Base-by-base conservation (phyloP, 805 yeast genomes). In the Cyberlindnera amylophila region DNA sequence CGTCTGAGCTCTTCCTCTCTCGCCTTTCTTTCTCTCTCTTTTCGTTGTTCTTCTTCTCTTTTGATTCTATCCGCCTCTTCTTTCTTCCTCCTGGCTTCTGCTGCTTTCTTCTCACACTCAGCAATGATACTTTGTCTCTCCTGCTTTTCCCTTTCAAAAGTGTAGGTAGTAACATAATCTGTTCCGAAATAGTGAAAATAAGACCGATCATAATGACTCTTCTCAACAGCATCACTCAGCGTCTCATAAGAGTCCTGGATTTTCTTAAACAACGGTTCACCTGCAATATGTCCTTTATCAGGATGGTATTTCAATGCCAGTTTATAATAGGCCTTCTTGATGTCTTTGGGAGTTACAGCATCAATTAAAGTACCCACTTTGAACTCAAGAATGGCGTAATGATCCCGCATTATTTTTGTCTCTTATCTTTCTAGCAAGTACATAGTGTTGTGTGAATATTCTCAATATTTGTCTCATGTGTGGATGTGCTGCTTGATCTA, bases 271-370 rank as follows among this genome's bases (percentile, higher is more conserved):
- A 54, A 33, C 2, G 44, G 40, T 12, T 46, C 51, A 8, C 42
- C 54, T 0, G 41, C 45, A 2, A 18, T 42, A 19, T 53, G 74
- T 40, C 85, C 82, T 64, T 86, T 85, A 58, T 86, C 95, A 0
- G 95, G 95, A 57, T 86, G 95, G 56, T 73, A 79, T 45, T 67
- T 67, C 46, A 86, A 69, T 3, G 91, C 91, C 51, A 75, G 73
- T 55, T 75, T 78, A 47, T 88, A 69, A 64, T 81, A 86, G 0
- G 91, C 87, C 62, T 81, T 84, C 62, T 82, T 86, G 57, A 86
- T 19, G 46, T 80, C 82, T 2, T 63, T 57, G 10, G 70, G 79
- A 8, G 38, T 30, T 17, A 48, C 45, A 4, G 70, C n/a, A 10
- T 30, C 5, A n/a, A 39, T 15, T 17, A 62, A 15, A 86, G 86